Percentiles rank a stretch among this genome's conserved stretches.
Conservation (phyloP, 2,329 filamentous ascomycete genomes). For the Chrysoporthe deuterocubensis region DNA sequence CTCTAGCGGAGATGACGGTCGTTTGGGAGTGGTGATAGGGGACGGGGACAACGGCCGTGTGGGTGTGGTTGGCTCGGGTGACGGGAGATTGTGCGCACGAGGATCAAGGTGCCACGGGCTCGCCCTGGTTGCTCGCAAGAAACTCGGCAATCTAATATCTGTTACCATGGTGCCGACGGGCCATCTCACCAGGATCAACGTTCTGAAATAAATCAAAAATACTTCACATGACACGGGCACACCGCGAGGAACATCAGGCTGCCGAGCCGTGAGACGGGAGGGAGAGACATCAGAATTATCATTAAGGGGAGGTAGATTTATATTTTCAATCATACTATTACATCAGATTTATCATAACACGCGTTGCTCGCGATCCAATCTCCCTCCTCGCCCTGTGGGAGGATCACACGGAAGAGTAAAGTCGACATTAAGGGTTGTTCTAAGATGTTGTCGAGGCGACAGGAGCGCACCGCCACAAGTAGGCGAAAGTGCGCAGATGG, state of each 20-base stretch:
- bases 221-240: background rate
- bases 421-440: background rate
- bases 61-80: no score
- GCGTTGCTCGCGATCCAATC: background rate
- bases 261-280: background rate
- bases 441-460: background rate
- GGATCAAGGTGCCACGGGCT: background rate
- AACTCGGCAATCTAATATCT: no score
- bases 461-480: background rate
- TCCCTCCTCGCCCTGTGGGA: background rate
- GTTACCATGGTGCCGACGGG: no score
- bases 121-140: background rate
- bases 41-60: background rate
- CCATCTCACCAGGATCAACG: no score
- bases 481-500: background rate
- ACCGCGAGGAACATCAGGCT: background rate
- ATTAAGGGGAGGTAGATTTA: background rate
- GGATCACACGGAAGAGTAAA: background rate
- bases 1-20: no score
- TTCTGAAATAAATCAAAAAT: no score
- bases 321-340: background rate
- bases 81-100: background rate
- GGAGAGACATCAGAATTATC: background rate
- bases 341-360: background rate
- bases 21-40: background rate